Percentiles rank a stretch among this genome's conserved stretches.
phyloP scores from a whole-genome alignment of 192 early-diverging fungal species.

The Umbelopsis sp. region DNA sequence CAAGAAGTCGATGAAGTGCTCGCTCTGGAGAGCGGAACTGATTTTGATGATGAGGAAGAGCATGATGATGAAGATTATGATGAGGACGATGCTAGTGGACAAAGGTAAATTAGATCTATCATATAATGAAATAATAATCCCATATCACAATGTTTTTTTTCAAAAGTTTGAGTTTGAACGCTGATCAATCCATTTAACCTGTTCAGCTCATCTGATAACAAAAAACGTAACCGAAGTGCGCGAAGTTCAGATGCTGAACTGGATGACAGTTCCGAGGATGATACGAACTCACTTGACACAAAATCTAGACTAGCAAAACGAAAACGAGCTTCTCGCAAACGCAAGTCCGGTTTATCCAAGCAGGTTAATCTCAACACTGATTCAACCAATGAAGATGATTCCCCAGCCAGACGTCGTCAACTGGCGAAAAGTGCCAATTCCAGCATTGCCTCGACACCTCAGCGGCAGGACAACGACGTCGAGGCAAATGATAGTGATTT shows the following conservation, averaged over 20 bases:
- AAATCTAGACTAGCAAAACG: slow-evolving; percentile 10
- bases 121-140: slow-evolving; percentile 37
- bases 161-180: too few relatives aligned
- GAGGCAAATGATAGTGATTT: slow-evolving; percentile 24
- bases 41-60: slow-evolving; percentile 35
- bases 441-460: not conserved
- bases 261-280: slow-evolving; percentile 42
- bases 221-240: slow-evolving; percentile 20
- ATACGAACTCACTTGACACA: slow-evolving; percentile 21
- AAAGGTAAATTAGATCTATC: not conserved
- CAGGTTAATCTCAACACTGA: slow-evolving; percentile 1
- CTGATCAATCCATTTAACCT: not conserved
- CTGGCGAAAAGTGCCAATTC: not conserved
- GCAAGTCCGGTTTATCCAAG: slow-evolving; percentile 12
- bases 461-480: slow-evolving; percentile 1
- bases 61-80: slow-evolving; percentile 35
- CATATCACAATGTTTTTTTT: slow-evolving; percentile 13
- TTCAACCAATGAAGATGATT: not conserved
- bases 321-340: not conserved
- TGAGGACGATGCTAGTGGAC: slow-evolving; percentile 25
- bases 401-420: not conserved
- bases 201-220: not conserved
- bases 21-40: slow-evolving; percentile 37
- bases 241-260: slow-evolving; percentile 33
- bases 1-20: slow-evolving; percentile 33